Percentiles rank a stretch among this genome's conserved stretches.
These are phyloP conservation scores for Aeschynomene evenia DNA, from an alignment of 306 rosid species.

Conservation along the genomic window DNA sequence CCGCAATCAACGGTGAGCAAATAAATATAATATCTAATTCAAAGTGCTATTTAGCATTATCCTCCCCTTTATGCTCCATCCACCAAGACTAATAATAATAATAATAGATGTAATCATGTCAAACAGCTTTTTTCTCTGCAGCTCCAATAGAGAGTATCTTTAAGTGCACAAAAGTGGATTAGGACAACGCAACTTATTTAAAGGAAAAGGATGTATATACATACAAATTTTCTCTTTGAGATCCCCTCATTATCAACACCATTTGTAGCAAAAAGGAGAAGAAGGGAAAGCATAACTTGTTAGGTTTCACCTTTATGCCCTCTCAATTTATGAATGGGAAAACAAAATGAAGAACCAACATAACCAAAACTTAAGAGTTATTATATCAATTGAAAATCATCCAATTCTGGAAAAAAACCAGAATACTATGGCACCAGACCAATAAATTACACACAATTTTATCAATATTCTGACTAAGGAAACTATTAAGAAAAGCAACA, in stretches of 20 bases:
- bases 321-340: constrained; percentile 25
- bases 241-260: neutral
- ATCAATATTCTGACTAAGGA: constrained; percentile 36
- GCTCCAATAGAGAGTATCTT: neutral
- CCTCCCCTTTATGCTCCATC: constrained; percentile 37
- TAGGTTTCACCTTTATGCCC: constrained; percentile 10
- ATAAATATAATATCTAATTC: neutral
- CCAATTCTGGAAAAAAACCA: constrained; percentile 47
- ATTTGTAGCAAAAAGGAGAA: neutral
- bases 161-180: neutral
- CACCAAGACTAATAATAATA: constrained; percentile 16
- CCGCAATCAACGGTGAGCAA: constrained; percentile 28
- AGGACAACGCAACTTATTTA: neutral
- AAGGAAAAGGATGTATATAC: neutral
- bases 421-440: constrained; percentile 28
- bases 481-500: neutral
- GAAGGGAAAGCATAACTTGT: neutral
- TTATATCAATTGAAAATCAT: constrained; percentile 31
- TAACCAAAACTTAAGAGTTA: constrained; percentile 27
- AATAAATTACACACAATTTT: constrained; percentile 43
- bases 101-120: constrained; percentile 21
- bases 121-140: neutral
- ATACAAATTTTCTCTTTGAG: neutral
- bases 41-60: constrained; percentile 34
- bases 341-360: constrained; percentile 8